Conservation (phyloP, 2,329 filamentous ascomycete genomes). For the Amesomyces nigricolor region DNA sequence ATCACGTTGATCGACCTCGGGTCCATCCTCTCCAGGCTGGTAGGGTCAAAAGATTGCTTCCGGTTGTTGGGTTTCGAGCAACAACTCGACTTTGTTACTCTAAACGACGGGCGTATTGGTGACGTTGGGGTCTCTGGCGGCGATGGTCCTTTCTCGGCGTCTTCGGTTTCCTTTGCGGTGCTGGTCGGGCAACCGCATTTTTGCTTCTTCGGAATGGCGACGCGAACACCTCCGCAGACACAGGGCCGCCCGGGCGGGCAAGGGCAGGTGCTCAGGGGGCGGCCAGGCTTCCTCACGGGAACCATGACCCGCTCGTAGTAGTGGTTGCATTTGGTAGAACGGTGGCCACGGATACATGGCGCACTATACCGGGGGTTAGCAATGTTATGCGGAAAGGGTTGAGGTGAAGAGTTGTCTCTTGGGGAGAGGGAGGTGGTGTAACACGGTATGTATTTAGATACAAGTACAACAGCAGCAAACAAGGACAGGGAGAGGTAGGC, state of each 20-base stretch:
- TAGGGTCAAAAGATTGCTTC: slow-evolving; percentile 47
- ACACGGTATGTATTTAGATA: not conserved
- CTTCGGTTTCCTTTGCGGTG: slow-evolving; percentile 19
- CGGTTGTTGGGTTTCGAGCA: slow-evolving; percentile 34
- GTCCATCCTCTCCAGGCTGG: slow-evolving; percentile 48
- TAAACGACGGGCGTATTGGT: slow-evolving; percentile 36
- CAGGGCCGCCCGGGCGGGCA: slow-evolving; percentile 59
- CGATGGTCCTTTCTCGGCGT: slow-evolving; percentile 21
- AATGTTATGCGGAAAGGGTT: not conserved
- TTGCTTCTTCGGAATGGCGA: slow-evolving; percentile 55
- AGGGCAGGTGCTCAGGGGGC: slow-evolving; percentile 64
- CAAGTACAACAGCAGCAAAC: not conserved
- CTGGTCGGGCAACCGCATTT: slow-evolving; percentile 44
- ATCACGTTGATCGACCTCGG: slow-evolving; percentile 47
- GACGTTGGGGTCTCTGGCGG: slow-evolving; percentile 33
- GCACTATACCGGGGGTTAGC: slow-evolving; percentile 42
- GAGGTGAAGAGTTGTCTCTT: too few relatives aligned
- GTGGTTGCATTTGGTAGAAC: slow-evolving; percentile 70
- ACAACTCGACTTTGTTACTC: slow-evolving; percentile 41
- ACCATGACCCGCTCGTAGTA: slow-evolving; percentile 61
- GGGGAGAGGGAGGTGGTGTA: not conserved
- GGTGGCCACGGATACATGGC: slow-evolving; percentile 70
- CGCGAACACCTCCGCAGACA: slow-evolving; percentile 58
- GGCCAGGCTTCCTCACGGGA: slow-evolving; percentile 65
- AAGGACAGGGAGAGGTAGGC: not conserved